Percentiles rank a stretch among this genome's conserved stretches.
These are phyloP conservation scores for Cenchrus americanus DNA, from an alignment of 176 grass and related monocot species.

Conservation along the genomic window DNA sequence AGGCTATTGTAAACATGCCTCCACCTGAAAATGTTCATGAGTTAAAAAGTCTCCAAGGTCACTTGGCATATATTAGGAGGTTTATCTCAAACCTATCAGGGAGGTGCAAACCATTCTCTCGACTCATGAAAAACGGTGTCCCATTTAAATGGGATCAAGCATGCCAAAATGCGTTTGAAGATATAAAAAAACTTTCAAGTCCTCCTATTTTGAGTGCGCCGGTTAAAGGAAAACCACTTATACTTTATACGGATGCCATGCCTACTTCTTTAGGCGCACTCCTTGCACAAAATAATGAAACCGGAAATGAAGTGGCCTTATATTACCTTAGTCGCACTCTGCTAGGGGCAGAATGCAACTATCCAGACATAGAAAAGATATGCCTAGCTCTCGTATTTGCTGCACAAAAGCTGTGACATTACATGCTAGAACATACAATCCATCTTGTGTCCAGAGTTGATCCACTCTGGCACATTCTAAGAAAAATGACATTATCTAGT, in stretches of 20 bases:
- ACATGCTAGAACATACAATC: not conserved
- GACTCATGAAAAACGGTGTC: not conserved
- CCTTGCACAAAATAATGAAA: not conserved
- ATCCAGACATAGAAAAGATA: slow-evolving; percentile 1
- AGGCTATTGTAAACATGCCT: not conserved
- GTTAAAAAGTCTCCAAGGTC: not conserved
- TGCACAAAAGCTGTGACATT: not conserved
- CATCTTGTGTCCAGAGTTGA: not conserved
- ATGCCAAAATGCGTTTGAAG: slow-evolving; percentile 5
- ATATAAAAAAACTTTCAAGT: not conserved
- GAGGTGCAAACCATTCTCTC: slow-evolving; percentile 2
- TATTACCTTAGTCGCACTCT: not conserved
- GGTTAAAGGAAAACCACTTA: not conserved
- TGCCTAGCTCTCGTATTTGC: not conserved
- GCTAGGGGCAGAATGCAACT: not conserved
- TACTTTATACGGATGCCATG: not conserved
- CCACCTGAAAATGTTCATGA: not conserved
- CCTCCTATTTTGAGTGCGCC: not conserved
- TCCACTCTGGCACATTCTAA: not conserved
- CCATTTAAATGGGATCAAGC: slow-evolving; percentile 12
- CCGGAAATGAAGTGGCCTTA: not conserved
- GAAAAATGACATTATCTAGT: not conserved
- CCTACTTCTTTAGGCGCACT: not conserved
- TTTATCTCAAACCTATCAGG: not conserved
- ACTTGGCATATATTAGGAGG: not conserved